A percentile compares a stretch with the other conserved stretches of the same genome.
phyloP scores from a whole-genome alignment of 345 rosid species.

The Turritis glabra region DNA sequence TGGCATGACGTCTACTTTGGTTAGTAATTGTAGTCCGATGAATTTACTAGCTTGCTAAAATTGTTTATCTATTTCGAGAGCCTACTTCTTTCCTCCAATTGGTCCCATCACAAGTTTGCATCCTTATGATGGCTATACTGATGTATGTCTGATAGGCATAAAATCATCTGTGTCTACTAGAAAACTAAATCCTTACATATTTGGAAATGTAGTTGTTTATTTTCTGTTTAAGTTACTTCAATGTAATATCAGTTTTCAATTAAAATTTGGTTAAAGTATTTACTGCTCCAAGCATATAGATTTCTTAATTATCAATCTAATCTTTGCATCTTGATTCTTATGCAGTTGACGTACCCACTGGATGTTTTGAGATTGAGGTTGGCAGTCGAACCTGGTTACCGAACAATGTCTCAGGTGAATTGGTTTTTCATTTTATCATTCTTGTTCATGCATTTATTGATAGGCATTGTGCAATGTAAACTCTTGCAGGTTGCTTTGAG shows the following conservation, averaged over 20 bases:
- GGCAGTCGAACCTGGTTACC: conserved; percentile 90
- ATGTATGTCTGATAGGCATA: background rate
- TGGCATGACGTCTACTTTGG: conserved; percentile 99
- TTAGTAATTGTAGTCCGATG: conserved; percentile 41
- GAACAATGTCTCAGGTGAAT: conserved; percentile 84
- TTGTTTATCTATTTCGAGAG: background rate
- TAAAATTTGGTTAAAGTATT: background rate
- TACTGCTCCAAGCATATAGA: background rate
- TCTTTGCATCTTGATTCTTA: conserved; percentile 18
- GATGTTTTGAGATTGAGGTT: conserved; percentile 91
- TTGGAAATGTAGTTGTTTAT: background rate
- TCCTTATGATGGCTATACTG: background rate
- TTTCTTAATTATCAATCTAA: background rate
- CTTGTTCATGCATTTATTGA: background rate
- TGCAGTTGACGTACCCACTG: conserved; percentile 88
- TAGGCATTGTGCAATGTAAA: conserved; percentile 18
- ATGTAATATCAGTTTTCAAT: background rate
- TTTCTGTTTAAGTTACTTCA: background rate
- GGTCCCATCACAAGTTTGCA: background rate
- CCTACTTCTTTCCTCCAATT: background rate
- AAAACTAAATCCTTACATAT: background rate
- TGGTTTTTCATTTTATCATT: conserved; percentile 11
- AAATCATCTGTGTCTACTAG: background rate
- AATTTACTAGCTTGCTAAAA: background rate
- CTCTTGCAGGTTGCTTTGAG: conserved; percentile 69